Conservation (phyloP, 768 basidiomycete genomes). For the Baorangia bicolor region DNA sequence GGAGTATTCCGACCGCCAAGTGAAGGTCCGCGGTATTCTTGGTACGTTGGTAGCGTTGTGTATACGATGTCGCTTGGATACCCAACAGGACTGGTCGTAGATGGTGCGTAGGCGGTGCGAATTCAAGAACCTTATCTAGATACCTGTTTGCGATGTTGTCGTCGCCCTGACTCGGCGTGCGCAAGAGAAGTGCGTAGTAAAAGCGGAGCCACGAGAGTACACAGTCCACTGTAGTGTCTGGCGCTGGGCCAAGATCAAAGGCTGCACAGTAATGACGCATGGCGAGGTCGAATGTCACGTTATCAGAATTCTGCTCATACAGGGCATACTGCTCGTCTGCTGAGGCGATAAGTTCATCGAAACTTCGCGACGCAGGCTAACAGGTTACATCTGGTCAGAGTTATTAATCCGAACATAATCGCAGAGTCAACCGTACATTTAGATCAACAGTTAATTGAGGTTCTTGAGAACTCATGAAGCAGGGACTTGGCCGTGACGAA, state of each 20-base stretch:
- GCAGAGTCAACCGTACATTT: neutral
- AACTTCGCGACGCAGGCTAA: conserved; percentile 26
- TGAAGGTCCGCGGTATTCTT: conserved; percentile 15
- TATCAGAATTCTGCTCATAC: conserved; percentile 8
- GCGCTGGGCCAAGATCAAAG: conserved; percentile 15
- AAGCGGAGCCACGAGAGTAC: conserved; percentile 13
- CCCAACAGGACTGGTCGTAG: conserved; percentile 8
- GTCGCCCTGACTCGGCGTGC: neutral
- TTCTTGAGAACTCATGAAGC: conserved; percentile 1
- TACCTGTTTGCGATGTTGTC: neutral
- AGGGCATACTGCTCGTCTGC: conserved; percentile 6
- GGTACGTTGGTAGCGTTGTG: conserved; percentile 10
- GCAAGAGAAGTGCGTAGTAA: neutral
- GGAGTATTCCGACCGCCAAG: conserved; percentile 1
- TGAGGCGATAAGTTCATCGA: conserved; percentile 9
- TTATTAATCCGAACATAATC: neutral
- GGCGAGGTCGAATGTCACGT: conserved; percentile 4
- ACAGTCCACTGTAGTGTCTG: neutral
- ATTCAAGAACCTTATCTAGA: conserved; percentile 8
- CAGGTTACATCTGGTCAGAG: neutral
- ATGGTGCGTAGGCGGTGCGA: conserved; percentile 3
- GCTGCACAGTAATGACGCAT: conserved; percentile 16
- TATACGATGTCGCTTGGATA: conserved; percentile 11
- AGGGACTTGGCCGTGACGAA: neutral
- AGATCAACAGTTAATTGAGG: neutral